Percentiles rank a stretch among this genome's conserved stretches.
These are phyloP conservation scores for Saccharomycopsis selenospora DNA, from an alignment of 805 yeast species.

Conservation along the genomic window DNA sequence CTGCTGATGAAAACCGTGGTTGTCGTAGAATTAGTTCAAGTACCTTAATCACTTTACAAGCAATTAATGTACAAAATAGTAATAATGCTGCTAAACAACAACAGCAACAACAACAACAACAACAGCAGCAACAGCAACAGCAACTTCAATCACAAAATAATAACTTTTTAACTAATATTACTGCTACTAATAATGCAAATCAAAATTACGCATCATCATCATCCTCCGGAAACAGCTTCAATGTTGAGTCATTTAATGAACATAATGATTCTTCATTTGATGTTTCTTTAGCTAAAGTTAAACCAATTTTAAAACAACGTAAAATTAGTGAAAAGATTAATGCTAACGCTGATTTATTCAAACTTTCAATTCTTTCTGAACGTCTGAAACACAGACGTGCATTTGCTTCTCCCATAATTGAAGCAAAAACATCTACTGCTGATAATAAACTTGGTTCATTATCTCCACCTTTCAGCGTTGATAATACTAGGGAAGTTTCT, in stretches of 20 bases:
- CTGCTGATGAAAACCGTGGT: neutral
- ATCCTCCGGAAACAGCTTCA: neutral
- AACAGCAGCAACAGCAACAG: neutral
- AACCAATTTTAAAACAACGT: conserved; percentile 40
- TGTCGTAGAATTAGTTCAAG: neutral
- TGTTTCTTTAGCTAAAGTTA: conserved; percentile 23
- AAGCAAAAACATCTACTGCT: neutral
- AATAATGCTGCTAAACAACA: neutral
- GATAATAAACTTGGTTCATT: neutral
- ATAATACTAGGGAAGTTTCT: neutral
- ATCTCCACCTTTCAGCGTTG: neutral
- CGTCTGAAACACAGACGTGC: neutral
- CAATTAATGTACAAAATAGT: neutral
- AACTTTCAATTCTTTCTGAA: conserved; percentile 11
- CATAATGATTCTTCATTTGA: neutral
- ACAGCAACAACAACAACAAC: neutral
- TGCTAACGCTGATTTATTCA: conserved; percentile 33
- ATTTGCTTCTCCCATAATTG: neutral
- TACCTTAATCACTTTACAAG: neutral
- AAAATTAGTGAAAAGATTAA: conserved; percentile 41
- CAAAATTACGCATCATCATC: too few relatives aligned
- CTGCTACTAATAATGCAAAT: too few relatives aligned
- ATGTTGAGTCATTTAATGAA: neutral
- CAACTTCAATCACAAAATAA: neutral
- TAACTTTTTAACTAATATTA: too few relatives aligned